Conservation (phyloP, 495 filamentous ascomycete genomes). For the Lasiosphaeria miniovina region DNA sequence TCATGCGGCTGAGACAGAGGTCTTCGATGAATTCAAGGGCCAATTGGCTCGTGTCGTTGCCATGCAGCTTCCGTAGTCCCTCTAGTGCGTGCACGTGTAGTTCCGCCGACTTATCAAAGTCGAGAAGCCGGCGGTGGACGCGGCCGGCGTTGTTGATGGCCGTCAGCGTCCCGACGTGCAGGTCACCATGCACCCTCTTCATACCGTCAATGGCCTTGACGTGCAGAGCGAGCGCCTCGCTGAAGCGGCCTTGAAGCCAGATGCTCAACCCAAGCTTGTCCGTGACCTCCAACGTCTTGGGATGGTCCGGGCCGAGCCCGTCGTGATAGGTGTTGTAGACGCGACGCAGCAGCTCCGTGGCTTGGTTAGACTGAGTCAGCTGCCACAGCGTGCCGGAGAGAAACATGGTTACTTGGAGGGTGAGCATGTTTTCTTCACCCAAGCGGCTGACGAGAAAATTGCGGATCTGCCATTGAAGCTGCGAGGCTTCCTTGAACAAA, state of each 20-base stretch:
- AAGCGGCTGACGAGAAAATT: conserved; percentile 1
- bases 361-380: conserved; percentile 6
- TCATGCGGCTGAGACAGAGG: not conserved
- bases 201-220: conserved; percentile 1
- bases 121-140: not conserved
- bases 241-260: conserved; percentile 2
- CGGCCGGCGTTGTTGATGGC: conserved; percentile 2
- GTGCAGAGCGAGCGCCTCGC: conserved; percentile 7
- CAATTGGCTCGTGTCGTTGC: not conserved
- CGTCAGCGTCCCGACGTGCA: conserved; percentile 4
- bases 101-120: not conserved
- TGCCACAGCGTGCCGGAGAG: conserved; percentile 7
- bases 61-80: conserved; percentile 34
- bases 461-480: not conserved
- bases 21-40: not conserved
- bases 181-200: conserved; percentile 7
- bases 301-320: conserved; percentile 6
- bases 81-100: conserved; percentile 17
- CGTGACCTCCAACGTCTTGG: conserved; percentile 8
- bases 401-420: conserved; percentile 1
- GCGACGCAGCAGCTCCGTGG: not conserved
- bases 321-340: not conserved
- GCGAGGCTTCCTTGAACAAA: not conserved
- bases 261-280: conserved; percentile 1
- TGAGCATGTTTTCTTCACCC: conserved; percentile 3